Evolutionary conservation across 768 basidiomycete species (phyloP), one percentile per base, ranked within the genome.

Genomic region (Lanmaoa pseudosensibilis): DNA sequence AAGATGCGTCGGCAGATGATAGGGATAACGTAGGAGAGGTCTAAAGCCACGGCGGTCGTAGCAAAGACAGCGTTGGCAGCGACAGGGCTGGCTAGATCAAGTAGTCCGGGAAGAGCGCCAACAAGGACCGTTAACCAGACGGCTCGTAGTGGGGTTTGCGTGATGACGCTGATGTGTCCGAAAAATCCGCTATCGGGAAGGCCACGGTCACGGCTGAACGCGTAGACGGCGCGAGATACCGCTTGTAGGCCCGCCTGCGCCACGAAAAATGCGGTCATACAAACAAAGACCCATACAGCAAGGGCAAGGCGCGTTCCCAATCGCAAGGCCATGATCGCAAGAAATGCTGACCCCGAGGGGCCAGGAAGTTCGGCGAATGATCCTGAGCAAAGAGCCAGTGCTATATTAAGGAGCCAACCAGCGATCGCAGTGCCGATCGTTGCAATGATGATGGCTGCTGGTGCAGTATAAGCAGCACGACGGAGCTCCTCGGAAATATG

Each of bases 401-500:
- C 77, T 57, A 87, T 83, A 68, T 87, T 87, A 53, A 86, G 79
- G n/a, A 87, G 60, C 84, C 84, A 86, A 36, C 84, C 83, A 49
- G 79, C 65, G n/a, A 79, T 60, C 41, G 74, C 76, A 0, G 80
- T 80, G 30, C 80, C 80, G 36, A 80, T 66, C 21, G 72, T 73
- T 25, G 80, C 76, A 18, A 74, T 73, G 59, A 80, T 71, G 57
- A 79, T 78, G 6, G 81, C 77, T 23, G 67, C 69, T 36, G 77
- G 77, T 19, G 76, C 75, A 19, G 79, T 75, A 50, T 78, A 77
- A 2, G 82, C 82, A 2, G 82, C 82, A 45, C 79, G 76, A 60
- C 73, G 78, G 43, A 83, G 80, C 59, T 83, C 82, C 52, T 83
- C 81, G 1, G 67, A 58, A 41, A 59, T 59, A 38, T 59, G 60